Evolutionary conservation across 2,329 filamentous ascomycete genomes (phyloP).

Genomic region (Nemania serpens): DNA sequence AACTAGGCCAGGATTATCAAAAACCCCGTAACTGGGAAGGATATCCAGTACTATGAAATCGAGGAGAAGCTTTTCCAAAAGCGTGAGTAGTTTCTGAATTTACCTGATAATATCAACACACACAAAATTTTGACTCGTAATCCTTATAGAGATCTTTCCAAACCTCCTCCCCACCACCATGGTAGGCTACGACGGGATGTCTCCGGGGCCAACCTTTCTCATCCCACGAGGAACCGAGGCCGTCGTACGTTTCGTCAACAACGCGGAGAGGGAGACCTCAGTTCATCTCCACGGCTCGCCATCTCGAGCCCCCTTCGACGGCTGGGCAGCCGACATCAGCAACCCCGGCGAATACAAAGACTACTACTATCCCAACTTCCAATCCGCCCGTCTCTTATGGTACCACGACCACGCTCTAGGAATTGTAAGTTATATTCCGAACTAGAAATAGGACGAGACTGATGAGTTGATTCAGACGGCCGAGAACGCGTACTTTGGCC

Average conservation of each 20-base stretch:
- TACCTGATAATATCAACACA: conserved; percentile 24
- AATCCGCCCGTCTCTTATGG: conserved; percentile 60
- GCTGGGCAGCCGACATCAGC: conserved; percentile 60
- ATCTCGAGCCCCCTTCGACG: conserved; percentile 54
- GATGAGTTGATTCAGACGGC: conserved; percentile 49
- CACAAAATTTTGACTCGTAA: conserved; percentile 45
- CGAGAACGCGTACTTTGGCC: conserved; percentile 60
- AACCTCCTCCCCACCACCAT: conserved; percentile 40
- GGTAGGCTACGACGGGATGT: conserved; percentile 58
- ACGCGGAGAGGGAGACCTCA: conserved; percentile 48
- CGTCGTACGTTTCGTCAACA: conserved; percentile 59
- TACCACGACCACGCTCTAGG: conserved; percentile 56
- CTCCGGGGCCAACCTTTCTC: conserved; percentile 58
- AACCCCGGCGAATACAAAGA: conserved; percentile 59
- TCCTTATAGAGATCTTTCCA: conserved; percentile 46
- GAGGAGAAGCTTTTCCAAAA: conserved; percentile 38
- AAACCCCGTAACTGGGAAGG: conserved; percentile 43
- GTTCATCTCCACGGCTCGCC: conserved; percentile 62
- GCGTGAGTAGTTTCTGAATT: background rate
- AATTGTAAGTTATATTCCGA: conserved; percentile 32
- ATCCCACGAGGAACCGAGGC: conserved; percentile 55
- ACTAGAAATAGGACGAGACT: conserved; percentile 4
- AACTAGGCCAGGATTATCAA: conserved; percentile 37
- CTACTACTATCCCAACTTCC: conserved; percentile 63
- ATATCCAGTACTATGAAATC: conserved; percentile 49